Conservation (phyloP, 1,284 basidiomycete genomes). For the Ustilago xerochloae region DNA sequence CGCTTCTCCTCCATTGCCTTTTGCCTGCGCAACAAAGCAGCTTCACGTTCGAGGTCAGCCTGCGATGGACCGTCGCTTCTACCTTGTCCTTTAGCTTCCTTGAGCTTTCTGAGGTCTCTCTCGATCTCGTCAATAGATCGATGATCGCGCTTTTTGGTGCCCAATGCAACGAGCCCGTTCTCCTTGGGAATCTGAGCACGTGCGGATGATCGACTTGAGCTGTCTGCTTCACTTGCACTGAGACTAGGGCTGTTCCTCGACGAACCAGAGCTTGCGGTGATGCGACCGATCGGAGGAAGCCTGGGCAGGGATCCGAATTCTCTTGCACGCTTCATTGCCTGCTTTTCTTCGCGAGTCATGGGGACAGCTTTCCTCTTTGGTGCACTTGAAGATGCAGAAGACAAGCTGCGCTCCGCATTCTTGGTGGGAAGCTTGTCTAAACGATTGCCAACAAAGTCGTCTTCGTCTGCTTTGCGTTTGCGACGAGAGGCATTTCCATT, state of each 20-base stretch:
- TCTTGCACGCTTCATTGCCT: constrained; percentile 34
- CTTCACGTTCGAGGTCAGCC: constrained; percentile 34
- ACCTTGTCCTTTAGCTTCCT: constrained; percentile 24
- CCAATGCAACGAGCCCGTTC: constrained; percentile 43
- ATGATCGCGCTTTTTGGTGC: constrained; percentile 49
- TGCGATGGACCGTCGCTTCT: constrained; percentile 16
- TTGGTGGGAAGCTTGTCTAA: constrained; percentile 18
- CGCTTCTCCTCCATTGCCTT: constrained; percentile 53
- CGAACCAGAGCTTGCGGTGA: constrained; percentile 8
- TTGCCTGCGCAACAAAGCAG: constrained; percentile 38
- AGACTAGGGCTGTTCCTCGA: constrained; percentile 16
- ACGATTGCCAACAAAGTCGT: constrained; percentile 50
- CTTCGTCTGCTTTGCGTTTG: constrained; percentile 42
- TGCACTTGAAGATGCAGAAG: constrained; percentile 10
- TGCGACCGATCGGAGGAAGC: constrained; percentile 15
- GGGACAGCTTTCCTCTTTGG: constrained; percentile 26
- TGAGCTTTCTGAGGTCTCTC: constrained; percentile 43
- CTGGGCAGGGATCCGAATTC: constrained; percentile 41
- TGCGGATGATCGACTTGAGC: neutral
- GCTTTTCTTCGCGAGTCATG: constrained; percentile 55
- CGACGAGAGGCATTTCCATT: constrained; percentile 1
- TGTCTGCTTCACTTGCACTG: constrained; percentile 13
- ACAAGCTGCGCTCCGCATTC: constrained; percentile 7
- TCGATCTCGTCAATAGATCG: constrained; percentile 58
- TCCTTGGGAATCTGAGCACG: constrained; percentile 16